Evolutionary conservation across 75 land plant genomes (phyloP).

Genomic region (Pinus albicaulis): DNA sequence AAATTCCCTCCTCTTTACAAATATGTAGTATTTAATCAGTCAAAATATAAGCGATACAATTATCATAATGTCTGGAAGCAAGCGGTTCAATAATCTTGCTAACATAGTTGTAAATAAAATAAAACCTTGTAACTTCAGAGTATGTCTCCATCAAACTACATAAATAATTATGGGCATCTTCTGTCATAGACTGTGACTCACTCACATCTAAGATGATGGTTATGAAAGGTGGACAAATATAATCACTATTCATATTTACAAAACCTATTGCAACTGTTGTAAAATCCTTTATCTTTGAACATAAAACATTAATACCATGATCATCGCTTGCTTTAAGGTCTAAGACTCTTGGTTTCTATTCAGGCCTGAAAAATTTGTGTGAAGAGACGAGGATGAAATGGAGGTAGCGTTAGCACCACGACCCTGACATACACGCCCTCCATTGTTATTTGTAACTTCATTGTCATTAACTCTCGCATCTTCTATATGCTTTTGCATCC

Average conservation of each 20-base stretch:
- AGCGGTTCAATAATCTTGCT: constrained; percentile 50
- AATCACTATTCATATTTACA: constrained; percentile 56
- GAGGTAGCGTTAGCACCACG: too few species aligned
- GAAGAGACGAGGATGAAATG: too few species aligned
- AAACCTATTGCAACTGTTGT: constrained; percentile 93
- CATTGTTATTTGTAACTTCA: too few species aligned
- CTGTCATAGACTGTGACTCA: constrained; percentile 99
- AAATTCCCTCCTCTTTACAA: too few species aligned
- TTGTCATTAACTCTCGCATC: too few species aligned
- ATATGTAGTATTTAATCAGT: too few species aligned
- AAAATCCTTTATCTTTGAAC: constrained; percentile 94
- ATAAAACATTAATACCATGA: constrained; percentile 81
- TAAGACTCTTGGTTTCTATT: too few species aligned
- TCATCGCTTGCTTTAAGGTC: constrained; percentile 71
- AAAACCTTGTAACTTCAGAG: constrained; percentile 92
- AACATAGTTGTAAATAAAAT: constrained; percentile 96
- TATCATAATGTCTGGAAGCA: constrained; percentile 1
- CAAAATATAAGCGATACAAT: too few species aligned
- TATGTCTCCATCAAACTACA: constrained; percentile 97
- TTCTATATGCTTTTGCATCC: too few species aligned
- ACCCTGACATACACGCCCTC: too few species aligned
- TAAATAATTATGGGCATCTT: constrained; percentile 99
- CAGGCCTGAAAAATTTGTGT: too few species aligned
- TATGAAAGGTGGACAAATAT: constrained; percentile 93
- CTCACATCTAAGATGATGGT: constrained; percentile 82